Percentiles rank a stretch among this genome's conserved stretches.
phyloP scores from a whole-genome alignment of 495 filamentous ascomycete species.

The Amniculicola lignicola region DNA sequence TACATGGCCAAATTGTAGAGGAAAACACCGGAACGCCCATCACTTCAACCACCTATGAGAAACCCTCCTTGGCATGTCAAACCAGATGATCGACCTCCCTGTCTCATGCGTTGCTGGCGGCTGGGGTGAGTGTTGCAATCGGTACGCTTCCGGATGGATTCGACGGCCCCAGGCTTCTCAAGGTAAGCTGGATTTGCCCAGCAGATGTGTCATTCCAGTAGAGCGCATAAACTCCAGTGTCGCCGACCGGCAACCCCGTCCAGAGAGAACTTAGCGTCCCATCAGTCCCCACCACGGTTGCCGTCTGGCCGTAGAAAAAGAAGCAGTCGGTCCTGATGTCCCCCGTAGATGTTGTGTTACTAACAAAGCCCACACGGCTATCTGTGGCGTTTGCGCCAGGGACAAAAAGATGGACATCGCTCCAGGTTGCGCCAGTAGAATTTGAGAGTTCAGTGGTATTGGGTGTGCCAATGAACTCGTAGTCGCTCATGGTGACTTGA shows the following conservation, averaged over 20 bases:
- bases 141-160: no score
- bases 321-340: neutral
- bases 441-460: constrained; percentile 5
- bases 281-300: neutral
- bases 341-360: neutral
- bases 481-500: neutral
- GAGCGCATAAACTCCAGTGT: constrained; percentile 4
- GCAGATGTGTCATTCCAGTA: constrained; percentile 8
- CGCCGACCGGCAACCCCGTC: neutral
- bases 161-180: constrained; percentile 3
- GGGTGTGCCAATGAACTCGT: neutral
- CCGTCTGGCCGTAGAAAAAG: constrained; percentile 9
- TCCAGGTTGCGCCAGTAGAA: constrained; percentile 1
- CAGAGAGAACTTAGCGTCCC: neutral
- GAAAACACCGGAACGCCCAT: no score
- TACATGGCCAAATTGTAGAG: no score
- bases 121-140: no score
- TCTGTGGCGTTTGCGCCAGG: neutral
- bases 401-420: constrained; percentile 4
- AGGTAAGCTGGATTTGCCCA: neutral
- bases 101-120: no score
- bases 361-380: constrained; percentile 3
- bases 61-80: no score
- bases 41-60: no score
- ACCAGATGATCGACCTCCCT: no score